A percentile compares a stretch with the other conserved stretches of the same genome.
Evolutionary conservation across 2,329 filamentous ascomycete species (phyloP).

Genomic region (Fusarium goolgardi): DNA sequence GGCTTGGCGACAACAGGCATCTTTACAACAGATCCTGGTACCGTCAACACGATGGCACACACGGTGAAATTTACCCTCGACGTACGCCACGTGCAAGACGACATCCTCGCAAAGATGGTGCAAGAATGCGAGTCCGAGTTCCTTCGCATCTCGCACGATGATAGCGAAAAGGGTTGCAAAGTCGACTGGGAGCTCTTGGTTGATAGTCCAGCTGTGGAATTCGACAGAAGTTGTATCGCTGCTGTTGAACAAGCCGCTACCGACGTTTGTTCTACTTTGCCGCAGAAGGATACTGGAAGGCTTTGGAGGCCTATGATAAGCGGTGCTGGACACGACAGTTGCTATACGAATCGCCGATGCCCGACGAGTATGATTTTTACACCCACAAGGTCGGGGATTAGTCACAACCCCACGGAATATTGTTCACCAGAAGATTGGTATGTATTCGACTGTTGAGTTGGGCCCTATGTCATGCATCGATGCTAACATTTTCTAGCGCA

Average conservation of each 20-base stretch:
- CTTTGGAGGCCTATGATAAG: slow-evolving; percentile 17
- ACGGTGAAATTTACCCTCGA: slow-evolving; percentile 5
- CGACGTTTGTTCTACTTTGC: slow-evolving; percentile 1
- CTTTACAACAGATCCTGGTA: slow-evolving; percentile 3
- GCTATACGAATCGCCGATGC: slow-evolving; percentile 12
- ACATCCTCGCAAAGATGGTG: neutral
- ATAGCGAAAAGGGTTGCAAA: slow-evolving; percentile 13
- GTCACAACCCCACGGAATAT: slow-evolving; percentile 10
- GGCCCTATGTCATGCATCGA: accelerated
- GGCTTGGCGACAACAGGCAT: slow-evolving; percentile 3
- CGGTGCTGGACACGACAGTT: slow-evolving; percentile 18
- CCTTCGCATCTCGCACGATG: neutral
- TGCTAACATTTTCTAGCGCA: neutral
- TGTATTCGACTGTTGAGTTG: accelerated
- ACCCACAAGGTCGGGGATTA: slow-evolving; percentile 10
- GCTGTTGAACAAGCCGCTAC: slow-evolving; percentile 9
- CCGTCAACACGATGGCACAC: slow-evolving; percentile 13
- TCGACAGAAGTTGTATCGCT: slow-evolving; percentile 4
- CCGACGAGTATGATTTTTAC: slow-evolving; percentile 27
- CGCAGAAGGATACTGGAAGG: neutral
- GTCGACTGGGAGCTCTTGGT: neutral
- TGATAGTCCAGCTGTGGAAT: slow-evolving; percentile 3
- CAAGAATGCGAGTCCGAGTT: neutral
- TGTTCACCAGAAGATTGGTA: slow-evolving; percentile 20
- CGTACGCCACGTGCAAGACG: slow-evolving; percentile 6